Percentiles rank a stretch among this genome's conserved stretches.
Conservation (phyloP, 2,329 filamentous ascomycete genomes). For the Monosporascus sp. region DNA sequence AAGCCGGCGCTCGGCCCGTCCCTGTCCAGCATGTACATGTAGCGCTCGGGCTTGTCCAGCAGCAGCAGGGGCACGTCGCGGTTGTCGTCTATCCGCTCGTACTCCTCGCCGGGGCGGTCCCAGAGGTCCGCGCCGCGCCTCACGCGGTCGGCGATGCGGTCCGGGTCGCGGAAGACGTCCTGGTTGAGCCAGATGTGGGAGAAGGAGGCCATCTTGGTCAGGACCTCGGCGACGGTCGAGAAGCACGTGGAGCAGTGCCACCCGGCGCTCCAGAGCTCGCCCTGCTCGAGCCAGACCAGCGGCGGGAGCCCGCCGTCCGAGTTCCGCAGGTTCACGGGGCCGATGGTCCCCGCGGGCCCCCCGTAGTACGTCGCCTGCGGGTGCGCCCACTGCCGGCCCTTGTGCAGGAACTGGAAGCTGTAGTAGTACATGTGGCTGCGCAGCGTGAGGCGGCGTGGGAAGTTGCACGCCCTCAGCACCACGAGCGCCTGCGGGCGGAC, state of each 20-base stretch:
- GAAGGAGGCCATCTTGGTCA: slow-evolving; percentile 52
- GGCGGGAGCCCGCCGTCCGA: slow-evolving; percentile 37
- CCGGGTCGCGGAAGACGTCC: slow-evolving; percentile 39
- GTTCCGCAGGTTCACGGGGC: slow-evolving; percentile 48
- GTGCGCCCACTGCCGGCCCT: slow-evolving; percentile 46
- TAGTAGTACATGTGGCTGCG: slow-evolving; percentile 52
- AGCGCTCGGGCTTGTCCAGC: slow-evolving; percentile 32
- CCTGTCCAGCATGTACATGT: slow-evolving; percentile 40
- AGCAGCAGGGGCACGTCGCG: slow-evolving; percentile 48
- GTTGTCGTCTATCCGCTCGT: slow-evolving; percentile 44
- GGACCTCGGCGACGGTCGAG: slow-evolving; percentile 47
- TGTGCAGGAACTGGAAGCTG: slow-evolving; percentile 48
- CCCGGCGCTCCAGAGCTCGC: slow-evolving; percentile 41
- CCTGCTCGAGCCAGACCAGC: slow-evolving; percentile 36
- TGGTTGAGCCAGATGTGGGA: slow-evolving; percentile 50
- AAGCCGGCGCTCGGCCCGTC: slow-evolving; percentile 44
- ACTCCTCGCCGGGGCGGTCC: slow-evolving; percentile 43
- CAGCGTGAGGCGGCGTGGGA: slow-evolving; percentile 48
- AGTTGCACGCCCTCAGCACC: slow-evolving; percentile 44
- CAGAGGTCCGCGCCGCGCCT: slow-evolving; percentile 50
- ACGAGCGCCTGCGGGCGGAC: slow-evolving; percentile 45
- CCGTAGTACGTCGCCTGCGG: slow-evolving; percentile 55
- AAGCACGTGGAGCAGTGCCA: slow-evolving; percentile 64
- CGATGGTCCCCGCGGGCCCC: slow-evolving; percentile 36
- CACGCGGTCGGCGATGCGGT: slow-evolving; percentile 46